phyloP scores from a whole-genome alignment of 1,284 basidiomycete species.

The Cutaneotrichosporon sp. region DNA sequence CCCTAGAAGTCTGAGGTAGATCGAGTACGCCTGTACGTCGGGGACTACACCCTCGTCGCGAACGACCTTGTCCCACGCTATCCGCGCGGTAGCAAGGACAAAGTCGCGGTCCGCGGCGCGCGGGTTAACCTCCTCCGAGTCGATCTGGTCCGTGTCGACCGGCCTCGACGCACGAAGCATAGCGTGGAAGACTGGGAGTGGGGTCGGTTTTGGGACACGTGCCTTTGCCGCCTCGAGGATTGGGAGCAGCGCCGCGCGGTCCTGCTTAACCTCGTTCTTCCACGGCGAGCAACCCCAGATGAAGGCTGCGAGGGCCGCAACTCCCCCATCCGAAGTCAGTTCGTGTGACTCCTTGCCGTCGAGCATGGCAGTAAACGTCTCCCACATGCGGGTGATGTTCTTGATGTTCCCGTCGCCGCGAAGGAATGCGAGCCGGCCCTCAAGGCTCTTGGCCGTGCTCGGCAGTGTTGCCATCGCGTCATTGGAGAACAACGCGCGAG shows the following conservation, averaged over 20 bases:
- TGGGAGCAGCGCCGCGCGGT: slow-evolving; percentile 2
- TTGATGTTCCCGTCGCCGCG: slow-evolving; percentile 7
- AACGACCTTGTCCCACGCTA: slow-evolving; percentile 35
- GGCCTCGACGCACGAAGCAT: slow-evolving; percentile 11
- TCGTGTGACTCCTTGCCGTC: slow-evolving; percentile 6
- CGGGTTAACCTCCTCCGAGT: background rate
- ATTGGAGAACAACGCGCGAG: slow-evolving; percentile 2
- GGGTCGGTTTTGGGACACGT: slow-evolving; percentile 25
- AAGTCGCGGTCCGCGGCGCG: slow-evolving; percentile 10
- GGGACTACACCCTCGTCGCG: slow-evolving; percentile 29
- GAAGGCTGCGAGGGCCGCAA: slow-evolving; percentile 9
- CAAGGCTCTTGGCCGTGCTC: slow-evolving; percentile 6
- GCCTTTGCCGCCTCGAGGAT: slow-evolving; percentile 10
- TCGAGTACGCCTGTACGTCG: slow-evolving; percentile 47
- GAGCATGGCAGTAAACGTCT: background rate
- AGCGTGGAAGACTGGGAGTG: slow-evolving; percentile 24
- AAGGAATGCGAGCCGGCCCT: slow-evolving; percentile 12
- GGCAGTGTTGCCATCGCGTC: slow-evolving; percentile 6
- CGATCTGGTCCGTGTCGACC: background rate
- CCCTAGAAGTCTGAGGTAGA: slow-evolving; percentile 47
- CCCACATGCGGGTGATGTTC: slow-evolving; percentile 5
- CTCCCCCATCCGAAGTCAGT: background rate
- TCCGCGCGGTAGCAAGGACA: slow-evolving; percentile 8
- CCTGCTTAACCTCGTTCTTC: slow-evolving; percentile 6
- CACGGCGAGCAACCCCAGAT: slow-evolving; percentile 7